Conservation (phyloP, 805 yeast genomes). For the Ogataea sp. region DNA sequence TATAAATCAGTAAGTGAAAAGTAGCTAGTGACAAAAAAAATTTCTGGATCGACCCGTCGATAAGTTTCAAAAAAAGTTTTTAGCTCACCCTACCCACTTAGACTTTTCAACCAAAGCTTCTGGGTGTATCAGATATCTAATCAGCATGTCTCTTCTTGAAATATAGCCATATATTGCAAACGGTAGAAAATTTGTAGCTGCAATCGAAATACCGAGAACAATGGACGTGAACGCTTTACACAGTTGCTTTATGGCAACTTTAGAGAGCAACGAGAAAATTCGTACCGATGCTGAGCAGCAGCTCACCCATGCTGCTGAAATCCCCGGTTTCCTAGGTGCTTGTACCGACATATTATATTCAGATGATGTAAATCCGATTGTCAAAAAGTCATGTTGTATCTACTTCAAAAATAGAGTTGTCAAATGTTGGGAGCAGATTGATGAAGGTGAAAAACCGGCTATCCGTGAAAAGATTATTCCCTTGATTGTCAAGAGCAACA, state of each 20-base stretch:
- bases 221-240: slow-evolving; percentile 69
- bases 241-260: slow-evolving; percentile 72
- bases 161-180: too few relatives aligned
- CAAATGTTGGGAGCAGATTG: slow-evolving; percentile 58
- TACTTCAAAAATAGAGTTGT: slow-evolving; percentile 74
- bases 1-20: too few relatives aligned
- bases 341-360: slow-evolving; percentile 68
- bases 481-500: slow-evolving; percentile 45
- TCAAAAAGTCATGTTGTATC: slow-evolving; percentile 76
- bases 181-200: not conserved
- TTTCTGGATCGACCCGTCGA: too few relatives aligned
- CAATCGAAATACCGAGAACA: not conserved
- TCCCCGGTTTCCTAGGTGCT: slow-evolving; percentile 73
- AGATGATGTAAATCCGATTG: slow-evolving; percentile 40
- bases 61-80: too few relatives aligned
- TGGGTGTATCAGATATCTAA: too few relatives aligned
- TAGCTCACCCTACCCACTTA: too few relatives aligned
- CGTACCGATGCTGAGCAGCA: slow-evolving; percentile 66
- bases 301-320: slow-evolving; percentile 45
- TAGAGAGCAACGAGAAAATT: slow-evolving; percentile 52
- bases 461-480: slow-evolving; percentile 63
- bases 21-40: too few relatives aligned
- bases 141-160: too few relatives aligned
- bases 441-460: slow-evolving; percentile 64
- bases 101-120: too few relatives aligned